Evolutionary conservation across 225 moss, liverwort and hornwort genomes (phyloP).

Genomic region (Marchantia paleacea): DNA sequence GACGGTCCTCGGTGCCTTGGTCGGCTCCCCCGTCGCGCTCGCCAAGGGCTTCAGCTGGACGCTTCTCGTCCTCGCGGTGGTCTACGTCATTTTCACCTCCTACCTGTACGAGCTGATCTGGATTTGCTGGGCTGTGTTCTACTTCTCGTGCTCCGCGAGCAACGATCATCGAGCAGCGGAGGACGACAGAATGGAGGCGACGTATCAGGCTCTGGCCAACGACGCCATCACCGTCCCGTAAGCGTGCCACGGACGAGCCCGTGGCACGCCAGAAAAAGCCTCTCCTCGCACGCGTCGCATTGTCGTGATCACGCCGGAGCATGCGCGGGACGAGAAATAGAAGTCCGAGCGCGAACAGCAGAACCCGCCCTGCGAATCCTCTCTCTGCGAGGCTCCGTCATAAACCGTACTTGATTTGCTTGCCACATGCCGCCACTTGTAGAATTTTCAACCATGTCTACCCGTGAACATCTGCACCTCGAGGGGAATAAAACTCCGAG

Average conservation of each 20-base stretch:
- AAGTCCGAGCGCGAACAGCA: not conserved
- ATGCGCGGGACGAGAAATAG: not conserved
- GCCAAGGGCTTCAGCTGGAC: not conserved
- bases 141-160: constrained; percentile 12
- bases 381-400: no score
- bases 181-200: not conserved
- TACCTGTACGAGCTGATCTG: constrained; percentile 10
- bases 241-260: no score
- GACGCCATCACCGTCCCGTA: not conserved
- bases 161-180: not conserved
- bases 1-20: not conserved
- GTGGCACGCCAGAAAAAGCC: no score
- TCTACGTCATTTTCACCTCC: constrained; percentile 14
- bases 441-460: no score
- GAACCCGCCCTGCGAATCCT: no score
- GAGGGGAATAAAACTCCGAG: no score
- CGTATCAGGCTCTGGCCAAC: not conserved
- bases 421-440: no score
- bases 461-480: no score
- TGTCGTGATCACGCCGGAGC: no score
- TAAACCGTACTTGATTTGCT: no score
- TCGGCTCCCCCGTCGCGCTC: not conserved
- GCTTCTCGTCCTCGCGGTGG: not conserved
- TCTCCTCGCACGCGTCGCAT: no score
- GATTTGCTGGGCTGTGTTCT: constrained; percentile 7